Base-by-base conservation (phyloP, 108 stramenopile genomes). In the Skeletonema costatum region DNA sequence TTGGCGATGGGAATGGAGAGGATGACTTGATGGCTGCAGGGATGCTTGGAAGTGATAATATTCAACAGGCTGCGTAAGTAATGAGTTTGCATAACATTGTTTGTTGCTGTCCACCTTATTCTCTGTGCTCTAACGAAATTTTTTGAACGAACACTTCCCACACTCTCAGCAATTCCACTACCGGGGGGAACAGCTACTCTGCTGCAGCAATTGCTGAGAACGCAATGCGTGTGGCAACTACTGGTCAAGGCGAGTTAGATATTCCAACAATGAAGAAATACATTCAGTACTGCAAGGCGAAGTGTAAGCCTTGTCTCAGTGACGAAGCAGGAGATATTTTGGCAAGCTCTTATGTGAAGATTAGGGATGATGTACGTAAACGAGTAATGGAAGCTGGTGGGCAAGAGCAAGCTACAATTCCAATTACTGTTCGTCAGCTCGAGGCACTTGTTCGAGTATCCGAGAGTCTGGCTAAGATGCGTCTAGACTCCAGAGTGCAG, bases 341-440 rank as follows among this genome's bases (percentile, higher is more conserved):
- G 65, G 86, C 92, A 13, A 91, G 91, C 64, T 85, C 95, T 19
- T 99, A 99, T 73, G 98, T 99, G 13, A 89, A 91, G 41, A 97
- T 99, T 71, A 90, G 99, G 59, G 95, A 98, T 67, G 90, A 97
- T 32, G 94, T 95, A 44, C 88, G 93, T 11, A 90, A 89, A 66
- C 81, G 86, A 29, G 67, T 64, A 29, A 73, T 75, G 71, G 83
- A 85, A 74, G 81, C 70, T 32, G 81, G 80, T 33, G 78, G 82
- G 14, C 68, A 82, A 58, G 60, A 65, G 31, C 91, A 89, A 69
- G 85, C 93, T 13, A 86, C 90, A 12, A 97, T 99, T 42, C 99
- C 99, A 38, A 99, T 99, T 81, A 99, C 99, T 4, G 98, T 99
- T 8, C 94, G 99, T 35, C 99, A 99, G 87, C 89, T 99, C n/a